These are phyloP conservation scores for Xylaria sp. DNA, from an alignment of 2,329 filamentous ascomycete species.

Conservation along the genomic window DNA sequence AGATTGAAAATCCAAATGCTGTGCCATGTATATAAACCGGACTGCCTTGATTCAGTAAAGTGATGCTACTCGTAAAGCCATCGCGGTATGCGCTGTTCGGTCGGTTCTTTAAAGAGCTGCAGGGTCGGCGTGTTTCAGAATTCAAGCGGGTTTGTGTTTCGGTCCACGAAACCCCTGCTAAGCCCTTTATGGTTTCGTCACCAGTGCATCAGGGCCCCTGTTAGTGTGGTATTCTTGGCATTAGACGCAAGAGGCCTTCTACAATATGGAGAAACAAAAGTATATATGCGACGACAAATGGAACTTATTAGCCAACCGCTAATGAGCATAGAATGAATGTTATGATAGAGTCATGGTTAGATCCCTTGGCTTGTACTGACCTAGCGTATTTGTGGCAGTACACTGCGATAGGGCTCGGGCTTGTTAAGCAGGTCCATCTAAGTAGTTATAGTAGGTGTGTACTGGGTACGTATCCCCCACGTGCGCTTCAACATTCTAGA, in stretches of 20 bases:
- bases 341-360: not conserved
- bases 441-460: constrained; percentile 2
- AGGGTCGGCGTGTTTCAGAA: constrained; percentile 33
- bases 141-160: constrained; percentile 27
- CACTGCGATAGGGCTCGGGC: not conserved
- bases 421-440: not conserved
- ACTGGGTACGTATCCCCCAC: not conserved
- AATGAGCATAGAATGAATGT: not conserved
- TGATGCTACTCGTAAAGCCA: not conserved
- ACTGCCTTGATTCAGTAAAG: not conserved
- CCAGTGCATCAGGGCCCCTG: constrained; percentile 25
- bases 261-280: no score
- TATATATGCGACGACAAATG: not conserved
- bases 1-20: not conserved
- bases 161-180: constrained; percentile 22
- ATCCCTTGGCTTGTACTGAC: not conserved
- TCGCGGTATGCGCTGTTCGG: not conserved
- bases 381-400: not conserved
- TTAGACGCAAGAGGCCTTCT: not conserved
- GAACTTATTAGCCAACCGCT: not conserved
- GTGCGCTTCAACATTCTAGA: not conserved
- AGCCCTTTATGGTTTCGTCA: constrained; percentile 30
- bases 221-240: constrained; percentile 28
- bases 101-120: constrained; percentile 4
- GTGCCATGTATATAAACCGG: not conserved